Evolutionary conservation across 78 protist species (phyloP).

Genomic region (Dictyostelium intermedium): DNA sequence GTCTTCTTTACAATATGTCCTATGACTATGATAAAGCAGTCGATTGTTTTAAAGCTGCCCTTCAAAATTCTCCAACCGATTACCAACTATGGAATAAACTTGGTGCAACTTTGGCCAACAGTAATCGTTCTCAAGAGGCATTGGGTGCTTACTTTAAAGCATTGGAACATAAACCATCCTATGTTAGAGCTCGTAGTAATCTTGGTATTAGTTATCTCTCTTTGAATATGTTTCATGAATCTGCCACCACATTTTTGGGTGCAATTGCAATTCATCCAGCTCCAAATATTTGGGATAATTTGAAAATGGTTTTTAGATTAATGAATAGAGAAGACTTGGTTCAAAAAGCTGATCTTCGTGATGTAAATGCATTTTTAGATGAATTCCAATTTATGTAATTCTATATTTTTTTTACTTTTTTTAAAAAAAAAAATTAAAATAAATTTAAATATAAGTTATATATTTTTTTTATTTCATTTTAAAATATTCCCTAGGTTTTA

Average conservation of each 20-base stretch:
- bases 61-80: slow-evolving; percentile 66
- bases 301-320: slow-evolving; percentile 48
- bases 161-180: slow-evolving; percentile 89
- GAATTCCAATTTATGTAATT: slow-evolving; percentile 10
- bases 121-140: slow-evolving; percentile 82
- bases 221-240: slow-evolving; percentile 69
- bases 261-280: slow-evolving; percentile 83
- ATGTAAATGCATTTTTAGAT: slow-evolving; percentile 2
- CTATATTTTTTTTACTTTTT: no score
- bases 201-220: slow-evolving; percentile 91
- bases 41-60: slow-evolving; percentile 87
- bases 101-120: slow-evolving; percentile 95
- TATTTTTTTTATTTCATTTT: no score
- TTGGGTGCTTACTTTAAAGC: slow-evolving; percentile 89
- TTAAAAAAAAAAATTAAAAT: background rate
- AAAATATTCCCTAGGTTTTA: no score
- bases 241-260: slow-evolving; percentile 81
- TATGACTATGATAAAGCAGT: slow-evolving; percentile 91
- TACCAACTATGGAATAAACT: slow-evolving; percentile 93
- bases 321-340: slow-evolving; percentile 75
- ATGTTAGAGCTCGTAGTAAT: slow-evolving; percentile 91
- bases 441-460: background rate
- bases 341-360: background rate
- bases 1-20: slow-evolving; percentile 87
- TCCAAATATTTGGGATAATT: slow-evolving; percentile 79